Evolutionary conservation across 306 rosid species (phyloP).

Genomic region (Vigna trinervia): DNA sequence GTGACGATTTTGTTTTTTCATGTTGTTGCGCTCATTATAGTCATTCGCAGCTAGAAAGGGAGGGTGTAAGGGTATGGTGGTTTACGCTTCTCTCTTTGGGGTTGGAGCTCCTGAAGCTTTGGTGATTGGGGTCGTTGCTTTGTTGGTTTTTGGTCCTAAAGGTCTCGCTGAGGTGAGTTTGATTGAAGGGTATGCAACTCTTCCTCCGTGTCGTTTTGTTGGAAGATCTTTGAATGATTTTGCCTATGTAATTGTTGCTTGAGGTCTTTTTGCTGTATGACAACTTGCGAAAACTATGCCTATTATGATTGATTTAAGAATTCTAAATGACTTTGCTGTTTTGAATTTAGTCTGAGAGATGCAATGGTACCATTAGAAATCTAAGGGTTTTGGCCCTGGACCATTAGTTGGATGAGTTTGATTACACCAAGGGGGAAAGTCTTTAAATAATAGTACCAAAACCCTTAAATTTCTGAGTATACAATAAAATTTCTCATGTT

Average conservation of each 20-base stretch:
- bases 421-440: neutral
- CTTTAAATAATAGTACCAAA: neutral
- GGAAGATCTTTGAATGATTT: slow-evolving; percentile 5
- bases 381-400: neutral
- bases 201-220: slow-evolving; percentile 1
- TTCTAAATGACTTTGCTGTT: neutral
- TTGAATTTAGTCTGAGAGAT: neutral
- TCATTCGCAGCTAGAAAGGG: slow-evolving; percentile 63
- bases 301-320: slow-evolving; percentile 15
- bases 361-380: neutral
- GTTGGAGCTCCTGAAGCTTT: slow-evolving; percentile 99
- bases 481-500: neutral
- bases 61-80: slow-evolving; percentile 65
- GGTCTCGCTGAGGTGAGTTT: slow-evolving; percentile 98
- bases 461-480: neutral
- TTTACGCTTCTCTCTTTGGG: slow-evolving; percentile 95
- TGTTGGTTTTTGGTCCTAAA: slow-evolving; percentile 97
- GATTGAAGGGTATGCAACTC: neutral
- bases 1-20: slow-evolving; percentile 19
- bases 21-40: slow-evolving; percentile 21
- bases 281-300: neutral
- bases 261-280: neutral
- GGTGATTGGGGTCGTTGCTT: slow-evolving; percentile 98
- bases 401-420: neutral
- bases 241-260: neutral